Conservation (phyloP, 768 basidiomycete genomes). For the Russula sp. region DNA sequence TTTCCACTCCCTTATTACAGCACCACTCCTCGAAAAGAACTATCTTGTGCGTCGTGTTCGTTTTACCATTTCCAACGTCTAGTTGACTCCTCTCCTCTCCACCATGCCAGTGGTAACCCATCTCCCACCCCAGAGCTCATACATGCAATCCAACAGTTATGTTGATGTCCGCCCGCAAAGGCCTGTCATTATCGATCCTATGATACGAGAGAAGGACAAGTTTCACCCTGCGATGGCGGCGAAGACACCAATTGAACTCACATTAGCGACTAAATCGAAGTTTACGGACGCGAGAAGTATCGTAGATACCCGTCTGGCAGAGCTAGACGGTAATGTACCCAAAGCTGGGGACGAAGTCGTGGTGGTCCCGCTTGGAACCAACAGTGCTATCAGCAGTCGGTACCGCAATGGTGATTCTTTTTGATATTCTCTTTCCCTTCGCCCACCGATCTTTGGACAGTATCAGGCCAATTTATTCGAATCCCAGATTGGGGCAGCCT, state of each 20-base stretch:
- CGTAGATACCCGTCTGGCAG: slow-evolving; percentile 26
- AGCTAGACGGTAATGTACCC: background rate
- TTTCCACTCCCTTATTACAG: slow-evolving; percentile 64
- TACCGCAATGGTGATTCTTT: slow-evolving; percentile 71
- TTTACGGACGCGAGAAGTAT: slow-evolving; percentile 37
- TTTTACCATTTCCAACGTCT: background rate
- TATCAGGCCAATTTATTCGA: slow-evolving; percentile 69
- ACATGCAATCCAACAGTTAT: slow-evolving; percentile 15
- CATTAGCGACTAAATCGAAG: slow-evolving; percentile 34
- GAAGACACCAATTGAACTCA: slow-evolving; percentile 19
- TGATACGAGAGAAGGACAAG: slow-evolving; percentile 11
- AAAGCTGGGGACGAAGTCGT: slow-evolving; percentile 54
- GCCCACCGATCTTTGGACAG: slow-evolving; percentile 32
- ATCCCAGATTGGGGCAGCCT: slow-evolving; percentile 70
- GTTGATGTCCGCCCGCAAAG: slow-evolving; percentile 21
- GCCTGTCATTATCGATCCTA: slow-evolving; percentile 36
- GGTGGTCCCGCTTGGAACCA: slow-evolving; percentile 80
- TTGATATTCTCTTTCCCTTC: background rate
- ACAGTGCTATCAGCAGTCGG: slow-evolving; percentile 77
- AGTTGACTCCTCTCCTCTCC: background rate
- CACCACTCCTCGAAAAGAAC: slow-evolving; percentile 35
- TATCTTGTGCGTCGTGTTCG: slow-evolving; percentile 30
- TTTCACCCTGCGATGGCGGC: slow-evolving; percentile 21
- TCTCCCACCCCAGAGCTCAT: slow-evolving; percentile 18
- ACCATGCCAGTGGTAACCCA: slow-evolving; percentile 17